Evolutionary conservation across 345 rosid species (phyloP), one percentile per base, ranked within the genome.

Genomic region (Heritiera littoralis): DNA sequence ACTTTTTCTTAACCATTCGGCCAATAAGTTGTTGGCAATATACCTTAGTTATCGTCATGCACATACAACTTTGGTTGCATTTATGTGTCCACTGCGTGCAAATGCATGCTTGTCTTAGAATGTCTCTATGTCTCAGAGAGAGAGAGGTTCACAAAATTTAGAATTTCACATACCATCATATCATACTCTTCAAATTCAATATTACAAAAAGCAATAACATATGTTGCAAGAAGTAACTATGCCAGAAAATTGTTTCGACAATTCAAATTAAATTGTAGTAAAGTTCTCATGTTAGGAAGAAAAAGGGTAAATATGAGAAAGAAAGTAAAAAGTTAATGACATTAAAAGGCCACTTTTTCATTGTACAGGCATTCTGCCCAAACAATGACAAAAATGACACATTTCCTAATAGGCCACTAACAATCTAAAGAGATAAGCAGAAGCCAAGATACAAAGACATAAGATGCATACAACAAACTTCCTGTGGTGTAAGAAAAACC

Each of bases 371-470:
- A 35, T 64, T 64, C 45, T 6, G 20, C 41, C 45, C 11, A 64
- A 20, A 65, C 46, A 66, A 68, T 2, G 54, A 45, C 17, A 18
- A 67, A 15, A 67, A 67, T 43, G 32, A 9, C 52, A 67, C 4
- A 10, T 2, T 67, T 43, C 32, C 52, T 43, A 67, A 7, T 5
- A 67, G 52, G 13, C 49, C 10, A 18, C 10, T 5, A 45, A 67
- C 6, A 7, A 23, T 56, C 61, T 20, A 35, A 43, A 46, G 51
- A n/a, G n/a, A 65, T 38, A 35, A 65, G 69, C 40, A 58, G n/a
- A 63, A 63, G 18, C 66, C 71, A 43, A 67, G 52, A 43, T n/a
- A 41, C 5, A 65, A 67, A 67, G 51, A 43, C 28, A 40, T 66
- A 66, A 41, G 7, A 46, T 68, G 13, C 13, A 13, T 3, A 6